phyloP scores from a whole-genome alignment of 345 rosid species.

The Ceriops zippeliana region DNA sequence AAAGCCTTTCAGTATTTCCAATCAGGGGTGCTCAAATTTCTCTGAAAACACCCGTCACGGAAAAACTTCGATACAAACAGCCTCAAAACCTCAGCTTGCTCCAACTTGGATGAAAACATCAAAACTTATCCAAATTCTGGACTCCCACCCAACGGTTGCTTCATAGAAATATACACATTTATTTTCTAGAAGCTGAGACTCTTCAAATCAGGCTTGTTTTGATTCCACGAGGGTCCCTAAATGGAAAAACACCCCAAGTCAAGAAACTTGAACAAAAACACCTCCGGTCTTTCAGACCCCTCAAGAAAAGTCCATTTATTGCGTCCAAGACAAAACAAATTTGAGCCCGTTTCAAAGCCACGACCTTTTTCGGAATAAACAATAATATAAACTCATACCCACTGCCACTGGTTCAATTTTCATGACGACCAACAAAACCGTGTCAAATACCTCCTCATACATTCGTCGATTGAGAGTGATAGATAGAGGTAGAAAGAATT shows the following conservation, averaged over 20 bases:
- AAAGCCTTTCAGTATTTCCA: neutral
- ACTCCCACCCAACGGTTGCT: conserved; percentile 9
- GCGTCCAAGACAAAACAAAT: conserved; percentile 3
- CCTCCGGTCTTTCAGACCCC: conserved; percentile 10
- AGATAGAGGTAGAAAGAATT: neutral
- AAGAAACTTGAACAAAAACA: conserved; percentile 31
- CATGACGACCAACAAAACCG: conserved; percentile 3
- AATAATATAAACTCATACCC: neutral
- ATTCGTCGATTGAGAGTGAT: neutral
- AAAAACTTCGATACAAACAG: neutral
- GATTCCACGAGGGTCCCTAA: neutral
- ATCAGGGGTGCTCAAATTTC: neutral
- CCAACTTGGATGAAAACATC: neutral
- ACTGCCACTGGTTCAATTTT: neutral
- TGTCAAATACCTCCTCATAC: conserved; percentile 9
- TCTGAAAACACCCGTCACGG: neutral
- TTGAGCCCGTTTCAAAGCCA: neutral
- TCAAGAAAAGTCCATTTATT: neutral
- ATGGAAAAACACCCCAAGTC: conserved; percentile 11
- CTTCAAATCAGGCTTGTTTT: conserved; percentile 5
- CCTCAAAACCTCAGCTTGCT: neutral
- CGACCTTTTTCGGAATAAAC: neutral
- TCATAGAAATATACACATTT: neutral
- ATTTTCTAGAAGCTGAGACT: conserved; percentile 26
- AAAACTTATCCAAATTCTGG: neutral